Conservation (phyloP, 2,329 filamentous ascomycete genomes). For the Exserohilum turcica region DNA sequence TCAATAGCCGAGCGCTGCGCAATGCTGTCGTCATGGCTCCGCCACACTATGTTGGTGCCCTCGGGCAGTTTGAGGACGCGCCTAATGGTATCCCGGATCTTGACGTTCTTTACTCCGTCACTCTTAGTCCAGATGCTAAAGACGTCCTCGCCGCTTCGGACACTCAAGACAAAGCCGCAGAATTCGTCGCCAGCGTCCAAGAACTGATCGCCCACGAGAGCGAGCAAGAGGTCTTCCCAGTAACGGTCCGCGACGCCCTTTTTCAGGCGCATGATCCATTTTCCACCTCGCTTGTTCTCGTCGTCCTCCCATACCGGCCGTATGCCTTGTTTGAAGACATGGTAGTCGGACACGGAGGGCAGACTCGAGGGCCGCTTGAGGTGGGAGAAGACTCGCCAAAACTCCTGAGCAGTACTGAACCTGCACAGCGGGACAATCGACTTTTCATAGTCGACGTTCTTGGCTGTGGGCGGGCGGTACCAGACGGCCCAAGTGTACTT, state of each 20-base stretch:
- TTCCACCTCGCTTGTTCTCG: conserved; percentile 92
- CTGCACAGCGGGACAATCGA: conserved; percentile 85
- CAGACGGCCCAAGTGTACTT: conserved; percentile 94
- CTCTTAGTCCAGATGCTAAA: conserved; percentile 97
- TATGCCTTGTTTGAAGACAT: conserved; percentile 96
- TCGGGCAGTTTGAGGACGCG: conserved; percentile 81
- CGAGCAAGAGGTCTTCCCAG: conserved; percentile 92
- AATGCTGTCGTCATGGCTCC: conserved; percentile 95
- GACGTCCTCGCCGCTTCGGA: conserved; percentile 94
- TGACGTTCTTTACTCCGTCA: conserved; percentile 90
- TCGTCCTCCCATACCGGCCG: conserved; percentile 98
- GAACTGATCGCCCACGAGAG: conserved; percentile 93
- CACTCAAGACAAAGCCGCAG: conserved; percentile 91
- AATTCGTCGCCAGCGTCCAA: conserved; percentile 90
- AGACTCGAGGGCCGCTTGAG: conserved; percentile 86
- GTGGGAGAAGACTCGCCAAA: conserved; percentile 87
- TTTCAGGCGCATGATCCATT: conserved; percentile 96
- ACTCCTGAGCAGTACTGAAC: conserved; percentile 83
- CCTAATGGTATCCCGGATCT: conserved; percentile 97
- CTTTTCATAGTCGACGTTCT: conserved; percentile 98
- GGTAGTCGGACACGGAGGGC: conserved; percentile 94
- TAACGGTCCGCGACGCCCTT: conserved; percentile 96
- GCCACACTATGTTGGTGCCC: conserved; percentile 92
- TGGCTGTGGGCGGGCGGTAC: conserved; percentile 95
- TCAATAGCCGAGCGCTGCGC: conserved; percentile 89